A percentile compares a stretch with the other conserved stretches of the same genome.
Conservation (phyloP, 2,329 filamentous ascomycete species). For the Stagonosporopsis tanaceti region DNA sequence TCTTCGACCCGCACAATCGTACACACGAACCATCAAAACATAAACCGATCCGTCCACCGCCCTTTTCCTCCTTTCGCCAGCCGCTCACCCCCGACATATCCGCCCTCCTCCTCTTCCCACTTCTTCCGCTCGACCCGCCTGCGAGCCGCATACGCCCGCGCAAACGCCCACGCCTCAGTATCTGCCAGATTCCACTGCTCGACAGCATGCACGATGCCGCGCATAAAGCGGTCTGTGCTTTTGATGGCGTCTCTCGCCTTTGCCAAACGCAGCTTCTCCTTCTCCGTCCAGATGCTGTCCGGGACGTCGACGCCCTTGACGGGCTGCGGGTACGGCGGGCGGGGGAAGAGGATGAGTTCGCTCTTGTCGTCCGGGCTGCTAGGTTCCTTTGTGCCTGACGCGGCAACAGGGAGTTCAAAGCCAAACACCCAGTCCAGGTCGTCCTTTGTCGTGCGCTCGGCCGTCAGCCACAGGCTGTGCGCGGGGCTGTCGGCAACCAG, state of each 20-base stretch:
- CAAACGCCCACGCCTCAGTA: slow-evolving; percentile 79
- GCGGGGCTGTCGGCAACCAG: slow-evolving; percentile 72
- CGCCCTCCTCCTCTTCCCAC: slow-evolving; percentile 76
- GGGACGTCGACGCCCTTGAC: slow-evolving; percentile 61
- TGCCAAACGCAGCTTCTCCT: slow-evolving; percentile 65
- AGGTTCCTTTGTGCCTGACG: slow-evolving; percentile 62
- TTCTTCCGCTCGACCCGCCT: slow-evolving; percentile 67
- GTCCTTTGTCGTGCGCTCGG: slow-evolving; percentile 68
- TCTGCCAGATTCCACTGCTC: slow-evolving; percentile 70
- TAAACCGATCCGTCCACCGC: slow-evolving; percentile 16
- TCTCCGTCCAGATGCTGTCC: slow-evolving; percentile 60
- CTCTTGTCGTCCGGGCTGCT: slow-evolving; percentile 67
- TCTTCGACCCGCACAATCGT: neutral
- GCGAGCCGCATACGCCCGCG: slow-evolving; percentile 71
- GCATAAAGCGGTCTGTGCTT: slow-evolving; percentile 41
- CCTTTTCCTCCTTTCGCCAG: slow-evolving; percentile 4
- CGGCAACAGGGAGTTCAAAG: slow-evolving; percentile 74
- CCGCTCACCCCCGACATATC: slow-evolving; percentile 66
- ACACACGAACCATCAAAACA: neutral
- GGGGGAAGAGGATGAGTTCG: slow-evolving; percentile 56
- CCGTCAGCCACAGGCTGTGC: slow-evolving; percentile 81
- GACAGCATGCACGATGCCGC: slow-evolving; percentile 50
- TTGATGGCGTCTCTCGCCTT: slow-evolving; percentile 57
- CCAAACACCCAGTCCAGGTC: slow-evolving; percentile 91
- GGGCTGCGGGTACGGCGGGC: slow-evolving; percentile 57